Evolutionary conservation across 2,329 filamentous ascomycete species (phyloP), one percentile per base, ranked within the genome.

Genomic region (Basipetospora chlamydospora): DNA sequence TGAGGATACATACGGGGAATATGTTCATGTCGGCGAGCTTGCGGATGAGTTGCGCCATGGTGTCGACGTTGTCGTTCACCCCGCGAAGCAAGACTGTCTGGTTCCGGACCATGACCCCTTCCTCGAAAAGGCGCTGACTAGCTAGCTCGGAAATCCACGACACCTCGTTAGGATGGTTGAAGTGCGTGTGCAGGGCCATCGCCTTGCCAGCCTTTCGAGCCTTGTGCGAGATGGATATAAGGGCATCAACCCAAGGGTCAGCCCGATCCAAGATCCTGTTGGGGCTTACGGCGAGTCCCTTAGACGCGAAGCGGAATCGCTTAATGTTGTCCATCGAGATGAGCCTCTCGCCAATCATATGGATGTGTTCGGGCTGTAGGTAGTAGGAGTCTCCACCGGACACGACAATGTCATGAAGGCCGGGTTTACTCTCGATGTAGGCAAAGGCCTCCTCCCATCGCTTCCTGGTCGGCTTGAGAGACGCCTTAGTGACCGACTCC

Each of bases 331-430:
- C 62, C 43, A 77, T 74, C 2, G 46, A 51, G 5, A 77, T 62
- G 1, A 78, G 59, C 4, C 63, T 60, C 28, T 70, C 57, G 9
- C 71, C 73, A 38, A 78, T 72, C 36, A 57, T 49, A 6, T 51
- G 52, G 4, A 78, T 56, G 16, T 74, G 58, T 1, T 70, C 55
- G 0, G 68, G 64, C 13, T 58, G 50, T 3, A 78, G 58, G 38
- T 70, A 72, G 48, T 69, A 79, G 0, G 68, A 59, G 49, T 79
- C 74, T 8, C 73, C 73, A 0, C 74, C 73, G 0, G 73, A 78
- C 7, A 78, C 59, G 1, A 77, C 72, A 25, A 78, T 66, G 45
- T 78, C 73, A 23, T 65, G 58, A 5, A 78, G 53, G 2, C 44
- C 50, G 1, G 61, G 60, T 11, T 55, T 66, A 30, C 50, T 52